A percentile compares a stretch with the other conserved stretches of the same genome.
Conservation (phyloP, 345 rosid species). For the Raphanus raphanistrum region DNA sequence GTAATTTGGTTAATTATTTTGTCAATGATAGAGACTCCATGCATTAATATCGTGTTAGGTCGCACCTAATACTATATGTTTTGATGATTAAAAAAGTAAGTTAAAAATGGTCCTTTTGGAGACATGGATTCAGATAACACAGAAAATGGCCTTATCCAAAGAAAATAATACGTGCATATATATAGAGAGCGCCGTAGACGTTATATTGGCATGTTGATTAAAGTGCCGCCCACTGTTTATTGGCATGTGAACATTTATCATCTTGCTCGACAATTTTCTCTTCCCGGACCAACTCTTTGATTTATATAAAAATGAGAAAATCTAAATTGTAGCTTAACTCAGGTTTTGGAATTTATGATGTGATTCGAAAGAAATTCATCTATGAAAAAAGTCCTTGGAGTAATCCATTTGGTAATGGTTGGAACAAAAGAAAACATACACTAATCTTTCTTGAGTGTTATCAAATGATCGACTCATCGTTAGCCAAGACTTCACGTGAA, state of each 20-base stretch:
- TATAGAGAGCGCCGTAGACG: neutral
- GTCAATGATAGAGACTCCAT: slow-evolving; percentile 9
- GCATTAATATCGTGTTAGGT: neutral
- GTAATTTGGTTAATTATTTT: neutral
- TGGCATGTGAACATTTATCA: slow-evolving; percentile 28
- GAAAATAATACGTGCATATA: neutral
- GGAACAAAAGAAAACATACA: neutral
- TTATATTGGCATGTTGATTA: slow-evolving; percentile 7
- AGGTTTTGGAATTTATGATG: neutral
- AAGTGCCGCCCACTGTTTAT: slow-evolving; percentile 33
- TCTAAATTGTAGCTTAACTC: neutral
- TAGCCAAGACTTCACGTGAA: slow-evolving; percentile 28
- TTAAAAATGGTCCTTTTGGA: neutral
- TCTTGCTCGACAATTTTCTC: slow-evolving; percentile 17
- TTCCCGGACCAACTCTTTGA: neutral
- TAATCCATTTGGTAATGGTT: neutral
- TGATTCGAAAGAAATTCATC: neutral
- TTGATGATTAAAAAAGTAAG: neutral
- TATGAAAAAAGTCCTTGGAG: neutral
- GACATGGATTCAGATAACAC: neutral
- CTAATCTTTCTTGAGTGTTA: neutral
- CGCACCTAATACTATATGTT: slow-evolving; percentile 5
- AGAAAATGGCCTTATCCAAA: slow-evolving; percentile 20
- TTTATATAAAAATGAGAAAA: neutral
- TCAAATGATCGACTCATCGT: neutral